These are phyloP conservation scores for Ascochyta pisi DNA, from an alignment of 2,329 filamentous ascomycete genomes.

Conservation along the genomic window DNA sequence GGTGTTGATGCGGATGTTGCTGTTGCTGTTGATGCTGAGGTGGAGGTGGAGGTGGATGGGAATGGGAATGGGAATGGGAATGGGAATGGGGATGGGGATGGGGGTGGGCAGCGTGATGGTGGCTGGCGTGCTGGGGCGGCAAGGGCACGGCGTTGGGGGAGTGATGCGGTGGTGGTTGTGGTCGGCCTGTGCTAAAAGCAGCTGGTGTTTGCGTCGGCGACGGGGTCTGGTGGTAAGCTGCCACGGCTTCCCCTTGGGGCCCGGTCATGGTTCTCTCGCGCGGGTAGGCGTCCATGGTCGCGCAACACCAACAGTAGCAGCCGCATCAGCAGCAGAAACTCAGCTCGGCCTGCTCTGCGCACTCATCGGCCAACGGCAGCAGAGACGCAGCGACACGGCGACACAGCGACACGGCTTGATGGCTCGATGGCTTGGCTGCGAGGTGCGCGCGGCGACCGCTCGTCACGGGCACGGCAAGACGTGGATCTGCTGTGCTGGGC, in stretches of 20 bases:
- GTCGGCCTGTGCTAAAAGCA: conserved; percentile 39
- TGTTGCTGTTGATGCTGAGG: conserved; percentile 11
- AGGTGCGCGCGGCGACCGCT: conserved; percentile 2
- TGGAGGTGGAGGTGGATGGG: neutral
- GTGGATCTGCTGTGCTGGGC: conserved; percentile 3
- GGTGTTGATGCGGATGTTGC: too few species aligned
- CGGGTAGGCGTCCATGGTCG: conserved; percentile 40
- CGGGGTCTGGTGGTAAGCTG: conserved; percentile 42
- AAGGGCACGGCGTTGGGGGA: conserved; percentile 46
- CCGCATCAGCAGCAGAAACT: neutral
- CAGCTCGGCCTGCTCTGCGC: conserved; percentile 1
- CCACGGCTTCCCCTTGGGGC: conserved; percentile 38
- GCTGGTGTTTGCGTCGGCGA: conserved; percentile 46
- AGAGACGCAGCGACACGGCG: conserved; percentile 3
- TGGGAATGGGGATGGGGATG: conserved; percentile 36
- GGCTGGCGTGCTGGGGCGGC: conserved; percentile 27
- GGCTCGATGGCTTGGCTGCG: neutral
- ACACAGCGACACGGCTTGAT: neutral
- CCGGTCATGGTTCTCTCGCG: conserved; percentile 44
- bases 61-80: conserved; percentile 25
- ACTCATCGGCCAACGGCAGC: conserved; percentile 19
- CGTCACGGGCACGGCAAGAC: conserved; percentile 1
- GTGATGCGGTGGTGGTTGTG: conserved; percentile 39
- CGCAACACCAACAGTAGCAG: conserved; percentile 10
- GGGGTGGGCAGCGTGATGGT: neutral